phyloP scores from a whole-genome alignment of 2,329 filamentous ascomycete genomes.

The Xylaria sp. region DNA sequence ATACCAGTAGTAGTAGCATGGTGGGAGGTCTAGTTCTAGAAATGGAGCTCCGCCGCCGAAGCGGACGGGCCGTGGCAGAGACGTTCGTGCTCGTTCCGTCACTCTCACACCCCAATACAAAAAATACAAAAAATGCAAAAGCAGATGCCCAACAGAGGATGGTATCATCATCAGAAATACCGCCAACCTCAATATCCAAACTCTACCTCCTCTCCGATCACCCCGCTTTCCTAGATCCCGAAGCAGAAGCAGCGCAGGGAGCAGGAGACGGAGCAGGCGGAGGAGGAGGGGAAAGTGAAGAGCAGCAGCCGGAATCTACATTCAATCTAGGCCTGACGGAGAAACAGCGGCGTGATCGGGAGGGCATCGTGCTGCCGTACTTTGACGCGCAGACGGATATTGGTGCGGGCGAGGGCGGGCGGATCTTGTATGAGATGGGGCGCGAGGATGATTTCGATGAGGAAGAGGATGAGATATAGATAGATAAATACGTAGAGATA shows the following conservation, averaged over 20 bases:
- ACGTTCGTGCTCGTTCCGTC: conserved; percentile 63
- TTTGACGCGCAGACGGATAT: conserved; percentile 92
- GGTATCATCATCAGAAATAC: background rate
- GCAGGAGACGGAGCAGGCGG: conserved; percentile 33
- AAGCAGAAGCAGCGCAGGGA: conserved; percentile 40
- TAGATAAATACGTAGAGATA: background rate
- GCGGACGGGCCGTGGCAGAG: conserved; percentile 81
- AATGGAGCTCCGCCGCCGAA: conserved; percentile 87
- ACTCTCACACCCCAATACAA: conserved; percentile 11
- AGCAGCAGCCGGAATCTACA: conserved; percentile 73
- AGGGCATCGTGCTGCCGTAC: conserved; percentile 92
- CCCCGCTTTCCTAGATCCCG: conserved; percentile 69
- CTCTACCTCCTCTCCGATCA: conserved; percentile 79
- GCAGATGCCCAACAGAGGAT: background rate
- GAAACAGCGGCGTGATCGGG: conserved; percentile 85
- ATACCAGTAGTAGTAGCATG: background rate
- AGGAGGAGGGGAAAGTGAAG: conserved; percentile 47
- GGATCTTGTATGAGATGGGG: conserved; percentile 97
- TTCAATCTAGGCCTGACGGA: conserved; percentile 91
- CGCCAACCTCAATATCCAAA: conserved; percentile 46
- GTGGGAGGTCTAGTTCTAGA: conserved; percentile 73
- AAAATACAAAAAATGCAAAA: background rate
- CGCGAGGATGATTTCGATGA: conserved; percentile 97
- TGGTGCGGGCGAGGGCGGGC: conserved; percentile 83
- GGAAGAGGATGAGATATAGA: conserved; percentile 65